Base-by-base conservation (phyloP, 208 protist species). In the Blastocrithidia nonstop region DNA sequence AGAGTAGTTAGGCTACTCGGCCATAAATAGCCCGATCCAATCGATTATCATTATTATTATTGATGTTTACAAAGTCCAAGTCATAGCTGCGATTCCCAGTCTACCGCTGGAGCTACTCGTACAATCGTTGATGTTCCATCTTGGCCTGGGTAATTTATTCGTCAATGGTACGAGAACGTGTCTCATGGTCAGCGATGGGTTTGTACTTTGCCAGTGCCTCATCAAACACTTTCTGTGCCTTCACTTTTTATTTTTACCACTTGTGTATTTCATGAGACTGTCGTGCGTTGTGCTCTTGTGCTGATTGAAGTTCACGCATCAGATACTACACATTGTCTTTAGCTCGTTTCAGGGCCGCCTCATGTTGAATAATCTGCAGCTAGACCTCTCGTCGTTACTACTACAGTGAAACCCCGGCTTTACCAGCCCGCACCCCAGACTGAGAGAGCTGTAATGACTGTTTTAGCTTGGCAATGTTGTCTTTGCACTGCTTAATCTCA, bases 1-100 rank as follows among this genome's bases (percentile, higher is more conserved):
- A 52, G 17, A 99, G 58, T 11, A 99, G 77, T 39, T 97, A 75
- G 3, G 86, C 96, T 3, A 99, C 89, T 1, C 97, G 60, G 17
- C 97, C 97, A 37, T 93, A 49, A 28, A 89, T 69, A 7, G 11
- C 11, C 29, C 29, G 11, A 11, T 35, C 29, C 11, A 35, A n/a
- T 35, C 29, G 29, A 20, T 47, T 29, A 4, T 33, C 42, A 25
- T 47, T 29, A 9, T 47, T 25, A 8, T 23, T 23, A n/a, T 28
- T 33, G 1, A 25, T 29, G 32, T 28, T 20, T 21, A 23, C 63
- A 44, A 60, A 91, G 49, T 79, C 70, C 20, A 90, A 46, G 28
- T 90, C 81, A 54, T 74, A 84, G 22, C 26, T 16, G 19, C 1
- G 48, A 52, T 27, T 50, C 49, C 27, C 44, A 28, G 44, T 56